Evolutionary conservation across 768 basidiomycete genomes (phyloP).

Genomic region (Rhodosporidiobolus odoratus): DNA sequence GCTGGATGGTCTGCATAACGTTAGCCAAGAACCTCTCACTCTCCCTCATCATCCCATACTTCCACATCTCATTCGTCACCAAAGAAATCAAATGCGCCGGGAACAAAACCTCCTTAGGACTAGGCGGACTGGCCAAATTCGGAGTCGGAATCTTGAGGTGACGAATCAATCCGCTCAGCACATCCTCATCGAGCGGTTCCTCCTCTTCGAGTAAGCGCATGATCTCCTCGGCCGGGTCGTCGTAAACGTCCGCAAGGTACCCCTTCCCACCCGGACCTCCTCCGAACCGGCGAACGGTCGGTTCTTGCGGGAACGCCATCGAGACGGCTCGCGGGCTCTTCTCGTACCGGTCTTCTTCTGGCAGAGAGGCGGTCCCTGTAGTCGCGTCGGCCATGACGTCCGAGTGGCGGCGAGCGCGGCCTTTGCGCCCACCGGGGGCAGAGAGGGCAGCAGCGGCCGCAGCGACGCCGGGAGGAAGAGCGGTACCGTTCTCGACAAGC

Average conservation of each 20-base stretch:
- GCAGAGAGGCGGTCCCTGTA: constrained; percentile 1
- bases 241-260: constrained; percentile 55
- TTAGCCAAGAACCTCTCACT: constrained; percentile 97
- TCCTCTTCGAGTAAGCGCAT: constrained; percentile 85
- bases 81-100: constrained; percentile 96
- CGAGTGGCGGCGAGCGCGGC: constrained; percentile 33
- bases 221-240: constrained; percentile 92
- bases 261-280: constrained; percentile 37
- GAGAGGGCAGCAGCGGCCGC: constrained; percentile 27
- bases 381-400: constrained; percentile 9
- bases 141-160: constrained; percentile 89
- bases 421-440: constrained; percentile 23
- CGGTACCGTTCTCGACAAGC: constrained; percentile 45
- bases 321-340: constrained; percentile 32
- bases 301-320: constrained; percentile 39
- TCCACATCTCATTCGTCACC: constrained; percentile 99
- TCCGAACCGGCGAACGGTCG: constrained; percentile 22
- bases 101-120: constrained; percentile 95
- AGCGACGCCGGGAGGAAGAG: constrained; percentile 5
- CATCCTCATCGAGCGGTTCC: constrained; percentile 85
- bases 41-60: constrained; percentile 91
- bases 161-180: constrained; percentile 79
- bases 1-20: constrained; percentile 96
- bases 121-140: constrained; percentile 81
- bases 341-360: constrained; percentile 37